These are phyloP conservation scores for Lachnellula suecica DNA, from an alignment of 2,329 filamentous ascomycete genomes.

Conservation along the genomic window DNA sequence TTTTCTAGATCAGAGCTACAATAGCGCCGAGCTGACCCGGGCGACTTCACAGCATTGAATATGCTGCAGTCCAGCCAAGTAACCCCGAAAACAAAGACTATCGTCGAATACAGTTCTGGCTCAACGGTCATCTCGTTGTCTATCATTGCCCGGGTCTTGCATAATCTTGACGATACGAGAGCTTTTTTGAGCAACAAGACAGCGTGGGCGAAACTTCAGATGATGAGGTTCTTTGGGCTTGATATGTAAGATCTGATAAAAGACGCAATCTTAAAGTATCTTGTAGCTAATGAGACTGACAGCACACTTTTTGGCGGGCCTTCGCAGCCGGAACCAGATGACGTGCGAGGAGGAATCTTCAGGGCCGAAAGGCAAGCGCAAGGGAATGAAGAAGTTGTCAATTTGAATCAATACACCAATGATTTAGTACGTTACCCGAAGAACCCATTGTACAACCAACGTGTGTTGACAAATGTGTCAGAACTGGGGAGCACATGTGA, in stretches of 20 bases:
- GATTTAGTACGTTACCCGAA: too few relatives aligned
- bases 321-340: slow-evolving; percentile 54
- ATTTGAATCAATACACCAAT: slow-evolving; percentile 54
- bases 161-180: slow-evolving; percentile 49
- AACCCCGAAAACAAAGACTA: slow-evolving; percentile 45
- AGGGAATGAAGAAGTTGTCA: slow-evolving; percentile 42
- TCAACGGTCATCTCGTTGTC: slow-evolving; percentile 62
- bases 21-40: too few relatives aligned
- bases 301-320: slow-evolving; percentile 58
- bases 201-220: slow-evolving; percentile 48
- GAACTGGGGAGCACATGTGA: slow-evolving; percentile 55
- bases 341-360: slow-evolving; percentile 51
- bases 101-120: slow-evolving; percentile 62
- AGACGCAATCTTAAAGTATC: background rate
- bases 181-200: slow-evolving; percentile 62
- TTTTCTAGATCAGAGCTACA: too few relatives aligned
- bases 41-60: slow-evolving; percentile 47
- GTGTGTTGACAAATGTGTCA: slow-evolving; percentile 20
- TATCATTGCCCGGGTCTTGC: slow-evolving; percentile 50
- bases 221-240: slow-evolving; percentile 60
- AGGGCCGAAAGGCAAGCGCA: slow-evolving; percentile 43
- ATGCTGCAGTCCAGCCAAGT: slow-evolving; percentile 43
- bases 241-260: slow-evolving; percentile 47
- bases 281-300: background rate
- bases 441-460: too few relatives aligned